phyloP scores from a whole-genome alignment of 176 grass and related monocot species.

The Carex pumila region DNA sequence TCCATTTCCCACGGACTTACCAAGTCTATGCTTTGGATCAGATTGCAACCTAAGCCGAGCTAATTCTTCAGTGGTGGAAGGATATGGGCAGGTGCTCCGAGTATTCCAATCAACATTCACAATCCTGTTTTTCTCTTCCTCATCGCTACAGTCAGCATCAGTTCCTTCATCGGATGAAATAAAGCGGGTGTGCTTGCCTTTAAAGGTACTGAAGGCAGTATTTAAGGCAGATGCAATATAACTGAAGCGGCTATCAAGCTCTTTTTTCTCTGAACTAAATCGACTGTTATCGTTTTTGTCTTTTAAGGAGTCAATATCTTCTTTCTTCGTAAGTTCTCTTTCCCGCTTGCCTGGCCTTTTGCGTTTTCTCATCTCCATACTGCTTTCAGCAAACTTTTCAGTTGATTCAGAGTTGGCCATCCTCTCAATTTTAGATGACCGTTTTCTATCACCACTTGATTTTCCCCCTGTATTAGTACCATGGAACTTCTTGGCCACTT shows the following conservation, averaged over 20 bases:
- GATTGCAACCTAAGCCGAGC: slow-evolving; percentile 62
- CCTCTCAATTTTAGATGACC: neutral
- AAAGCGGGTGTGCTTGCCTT: slow-evolving; percentile 72
- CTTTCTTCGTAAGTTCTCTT: slow-evolving; percentile 4
- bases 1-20: slow-evolving; percentile 12
- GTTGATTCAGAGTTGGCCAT: neutral
- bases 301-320: slow-evolving; percentile 30
- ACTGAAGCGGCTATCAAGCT: slow-evolving; percentile 53
- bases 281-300: slow-evolving; percentile 26
- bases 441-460: neutral
- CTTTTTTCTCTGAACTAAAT: slow-evolving; percentile 39
- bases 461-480: slow-evolving; percentile 28
- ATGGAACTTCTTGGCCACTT: slow-evolving; percentile 26
- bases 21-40: slow-evolving; percentile 37
- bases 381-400: neutral
- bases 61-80: slow-evolving; percentile 84
- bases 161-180: slow-evolving; percentile 60
- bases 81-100: slow-evolving; percentile 71
- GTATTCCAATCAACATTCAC: slow-evolving; percentile 34
- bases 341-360: neutral
- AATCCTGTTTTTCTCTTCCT: slow-evolving; percentile 30
- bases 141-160: slow-evolving; percentile 20
- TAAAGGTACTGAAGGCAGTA: slow-evolving; percentile 24
- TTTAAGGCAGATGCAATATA: slow-evolving; percentile 24
- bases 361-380: neutral